phyloP scores from a whole-genome alignment of 1,284 basidiomycete species.

The Acaromyces ingoldii region DNA sequence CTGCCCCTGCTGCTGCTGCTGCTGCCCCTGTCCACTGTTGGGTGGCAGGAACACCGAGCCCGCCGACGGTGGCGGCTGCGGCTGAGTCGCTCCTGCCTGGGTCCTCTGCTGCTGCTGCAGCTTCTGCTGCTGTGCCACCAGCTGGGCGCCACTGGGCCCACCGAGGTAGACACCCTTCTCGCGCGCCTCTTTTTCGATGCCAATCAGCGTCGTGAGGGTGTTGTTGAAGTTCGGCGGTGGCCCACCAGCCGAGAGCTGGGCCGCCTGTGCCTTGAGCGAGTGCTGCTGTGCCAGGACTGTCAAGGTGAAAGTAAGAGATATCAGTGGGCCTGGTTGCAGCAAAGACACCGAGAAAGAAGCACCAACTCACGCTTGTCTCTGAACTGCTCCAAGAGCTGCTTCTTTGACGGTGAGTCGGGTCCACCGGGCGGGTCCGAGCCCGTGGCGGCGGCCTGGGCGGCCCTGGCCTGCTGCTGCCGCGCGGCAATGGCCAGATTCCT shows the following conservation, averaged over 20 bases:
- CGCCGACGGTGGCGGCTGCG: too few relatives aligned
- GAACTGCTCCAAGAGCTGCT: slow-evolving; percentile 28
- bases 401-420: slow-evolving; percentile 19
- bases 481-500: slow-evolving; percentile 25
- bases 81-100: too few relatives aligned
- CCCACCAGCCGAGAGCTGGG: slow-evolving; percentile 19
- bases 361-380: slow-evolving; percentile 17
- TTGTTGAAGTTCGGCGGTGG: slow-evolving; percentile 31
- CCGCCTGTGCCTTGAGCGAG: slow-evolving; percentile 25
- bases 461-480: slow-evolving; percentile 12
- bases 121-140: slow-evolving; percentile 6
- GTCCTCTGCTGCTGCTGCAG: not conserved
- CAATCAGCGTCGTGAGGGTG: slow-evolving; percentile 31
- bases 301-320: not conserved
- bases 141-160: slow-evolving; percentile 20
- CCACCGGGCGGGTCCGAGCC: not conserved
- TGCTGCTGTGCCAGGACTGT: slow-evolving; percentile 28
- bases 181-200: slow-evolving; percentile 38
- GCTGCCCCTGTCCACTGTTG: too few relatives aligned
- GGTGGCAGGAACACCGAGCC: too few relatives aligned
- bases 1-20: too few relatives aligned
- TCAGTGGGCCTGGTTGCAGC: not conserved
- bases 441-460: slow-evolving; percentile 1
- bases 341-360: not conserved
- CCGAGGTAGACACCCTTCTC: slow-evolving; percentile 33